Percentiles rank a stretch among this genome's conserved stretches.
Conservation (phyloP, 768 basidiomycete genomes). For the Sporobolomyces phaffii region DNA sequence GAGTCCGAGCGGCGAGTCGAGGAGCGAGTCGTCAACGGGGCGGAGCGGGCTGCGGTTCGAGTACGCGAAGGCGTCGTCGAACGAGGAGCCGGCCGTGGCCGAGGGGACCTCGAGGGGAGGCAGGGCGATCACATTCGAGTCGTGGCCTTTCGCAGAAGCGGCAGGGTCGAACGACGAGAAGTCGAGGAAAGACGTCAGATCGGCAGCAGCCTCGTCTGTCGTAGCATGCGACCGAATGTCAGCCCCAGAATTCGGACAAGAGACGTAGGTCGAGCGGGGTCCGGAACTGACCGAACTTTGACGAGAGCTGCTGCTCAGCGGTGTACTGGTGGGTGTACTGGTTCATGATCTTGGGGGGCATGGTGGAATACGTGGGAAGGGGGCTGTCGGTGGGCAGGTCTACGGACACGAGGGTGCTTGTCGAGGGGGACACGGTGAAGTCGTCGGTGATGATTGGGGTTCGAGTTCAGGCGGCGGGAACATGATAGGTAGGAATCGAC, state of each 20-base stretch:
- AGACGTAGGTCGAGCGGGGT: too few species aligned
- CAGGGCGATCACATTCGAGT: not conserved
- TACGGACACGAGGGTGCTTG: not conserved
- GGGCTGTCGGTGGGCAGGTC: not conserved
- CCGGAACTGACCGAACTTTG: conserved; percentile 6
- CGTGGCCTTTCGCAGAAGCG: not conserved
- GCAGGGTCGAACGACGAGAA: conserved; percentile 22
- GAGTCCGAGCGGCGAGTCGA: conserved; percentile 38
- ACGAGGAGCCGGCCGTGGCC: not conserved
- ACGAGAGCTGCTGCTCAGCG: conserved; percentile 8
- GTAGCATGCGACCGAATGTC: too few species aligned
- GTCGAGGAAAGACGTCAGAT: conserved; percentile 35
- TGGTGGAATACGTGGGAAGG: not conserved
- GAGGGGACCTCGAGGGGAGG: not conserved
- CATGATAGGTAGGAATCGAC: not conserved
- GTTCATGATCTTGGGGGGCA: conserved; percentile 15
- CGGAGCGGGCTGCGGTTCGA: conserved; percentile 1
- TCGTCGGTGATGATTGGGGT: not conserved
- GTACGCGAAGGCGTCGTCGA: conserved; percentile 7
- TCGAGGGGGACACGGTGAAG: not conserved
- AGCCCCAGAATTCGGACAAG: too few species aligned
- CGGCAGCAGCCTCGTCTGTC: conserved; percentile 29
- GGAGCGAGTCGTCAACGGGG: conserved; percentile 34
- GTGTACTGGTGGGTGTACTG: not conserved
- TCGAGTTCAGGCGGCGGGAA: not conserved